Conservation (phyloP, 345 rosid species). For the Raphanus sativus region DNA sequence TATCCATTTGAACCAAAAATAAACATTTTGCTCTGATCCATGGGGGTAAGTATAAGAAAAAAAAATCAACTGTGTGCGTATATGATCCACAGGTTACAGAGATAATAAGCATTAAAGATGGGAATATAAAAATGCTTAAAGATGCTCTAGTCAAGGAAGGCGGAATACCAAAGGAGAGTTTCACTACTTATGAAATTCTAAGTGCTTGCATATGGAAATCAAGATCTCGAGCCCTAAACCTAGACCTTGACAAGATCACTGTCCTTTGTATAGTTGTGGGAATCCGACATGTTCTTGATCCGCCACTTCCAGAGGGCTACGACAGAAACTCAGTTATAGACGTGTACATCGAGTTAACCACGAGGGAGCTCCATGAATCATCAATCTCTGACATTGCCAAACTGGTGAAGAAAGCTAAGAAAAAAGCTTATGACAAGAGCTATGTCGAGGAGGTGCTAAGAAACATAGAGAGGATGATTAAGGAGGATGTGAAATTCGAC, state of each 20-base stretch:
- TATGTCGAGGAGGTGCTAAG: constrained; percentile 24
- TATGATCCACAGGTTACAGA: constrained; percentile 14
- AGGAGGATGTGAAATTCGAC: constrained; percentile 24
- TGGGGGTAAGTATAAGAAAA: neutral
- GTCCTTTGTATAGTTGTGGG: constrained; percentile 38
- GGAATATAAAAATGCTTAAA: constrained; percentile 14
- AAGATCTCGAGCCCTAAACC: constrained; percentile 44
- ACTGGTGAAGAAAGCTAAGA: constrained; percentile 23
- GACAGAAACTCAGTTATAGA: constrained; percentile 40
- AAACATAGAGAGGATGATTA: constrained; percentile 30
- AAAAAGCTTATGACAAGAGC: constrained; percentile 9
- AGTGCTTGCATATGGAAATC: constrained; percentile 49
- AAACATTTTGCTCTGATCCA: neutral
- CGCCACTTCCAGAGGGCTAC: constrained; percentile 45
- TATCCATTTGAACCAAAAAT: neutral
- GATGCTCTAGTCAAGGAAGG: neutral
- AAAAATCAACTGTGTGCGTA: neutral
- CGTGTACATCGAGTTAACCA: constrained; percentile 29
- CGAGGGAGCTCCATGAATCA: constrained; percentile 38
- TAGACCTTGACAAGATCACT: constrained; percentile 38
- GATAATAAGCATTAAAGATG: constrained; percentile 2
- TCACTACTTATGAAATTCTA: constrained; percentile 46
- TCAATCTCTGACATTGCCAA: constrained; percentile 36
- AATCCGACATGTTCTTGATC: constrained; percentile 35
- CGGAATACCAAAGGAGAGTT: neutral